These are phyloP conservation scores for Gossypium turneri DNA, from an alignment of 345 rosid genomes.

Conservation along the genomic window DNA sequence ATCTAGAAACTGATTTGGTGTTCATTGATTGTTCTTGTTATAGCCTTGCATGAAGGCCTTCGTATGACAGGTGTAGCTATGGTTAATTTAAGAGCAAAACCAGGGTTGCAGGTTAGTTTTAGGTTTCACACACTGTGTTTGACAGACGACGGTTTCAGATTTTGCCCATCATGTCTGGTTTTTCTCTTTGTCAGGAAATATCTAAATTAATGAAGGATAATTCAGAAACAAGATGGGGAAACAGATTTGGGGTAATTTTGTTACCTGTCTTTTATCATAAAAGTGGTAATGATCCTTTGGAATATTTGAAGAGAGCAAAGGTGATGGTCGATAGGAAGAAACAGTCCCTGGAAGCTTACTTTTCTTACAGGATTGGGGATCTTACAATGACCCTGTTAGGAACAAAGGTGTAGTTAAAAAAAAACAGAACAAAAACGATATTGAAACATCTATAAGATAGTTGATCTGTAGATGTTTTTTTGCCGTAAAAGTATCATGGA, in stretches of 20 bases:
- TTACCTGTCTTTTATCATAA: slow-evolving; percentile 41
- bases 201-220: slow-evolving; percentile 29
- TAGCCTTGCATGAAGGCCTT: slow-evolving; percentile 37
- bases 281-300: slow-evolving; percentile 28
- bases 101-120: slow-evolving; percentile 38
- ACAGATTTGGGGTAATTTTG: slow-evolving; percentile 48
- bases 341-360: slow-evolving; percentile 41
- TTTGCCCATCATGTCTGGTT: neutral
- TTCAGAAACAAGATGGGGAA: slow-evolving; percentile 43
- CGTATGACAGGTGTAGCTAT: slow-evolving; percentile 49
- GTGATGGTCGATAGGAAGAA: slow-evolving; percentile 50
- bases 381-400: slow-evolving; percentile 38
- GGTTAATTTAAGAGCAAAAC: slow-evolving; percentile 52
- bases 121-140: neutral
- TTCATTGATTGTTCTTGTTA: neutral
- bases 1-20: neutral
- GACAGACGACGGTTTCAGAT: too few relatives aligned
- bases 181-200: slow-evolving; percentile 30
- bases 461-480: neutral
- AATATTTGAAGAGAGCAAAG: slow-evolving; percentile 46
- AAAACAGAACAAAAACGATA: neutral
- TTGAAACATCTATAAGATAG: neutral
- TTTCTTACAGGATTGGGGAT: slow-evolving; percentile 40
- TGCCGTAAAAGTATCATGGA: too few relatives aligned
- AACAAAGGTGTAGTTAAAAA: slow-evolving; percentile 32